Conservation (phyloP, 2,329 filamentous ascomycete genomes). For the Beauveria varroae region DNA sequence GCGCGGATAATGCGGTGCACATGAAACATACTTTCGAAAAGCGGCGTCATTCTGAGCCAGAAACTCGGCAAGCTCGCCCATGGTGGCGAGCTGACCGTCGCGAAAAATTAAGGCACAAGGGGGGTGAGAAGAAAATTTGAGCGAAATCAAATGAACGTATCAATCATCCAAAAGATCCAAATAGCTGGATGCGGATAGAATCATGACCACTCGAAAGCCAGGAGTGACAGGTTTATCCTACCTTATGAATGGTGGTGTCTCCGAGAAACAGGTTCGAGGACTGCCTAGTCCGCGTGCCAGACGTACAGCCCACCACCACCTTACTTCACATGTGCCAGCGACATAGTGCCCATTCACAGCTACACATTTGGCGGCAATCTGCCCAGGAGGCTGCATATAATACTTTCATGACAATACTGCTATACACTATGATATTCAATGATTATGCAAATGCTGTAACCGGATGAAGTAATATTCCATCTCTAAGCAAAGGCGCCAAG, state of each 20-base stretch:
- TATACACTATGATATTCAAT: background rate
- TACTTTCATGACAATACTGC: background rate
- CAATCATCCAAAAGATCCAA: background rate
- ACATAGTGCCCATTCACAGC: background rate
- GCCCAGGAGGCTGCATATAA: background rate
- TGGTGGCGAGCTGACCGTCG: slow-evolving; percentile 25
- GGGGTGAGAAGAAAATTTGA: background rate
- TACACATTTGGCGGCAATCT: background rate
- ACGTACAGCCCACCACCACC: background rate
- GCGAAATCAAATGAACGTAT: background rate
- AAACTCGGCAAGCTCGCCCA: slow-evolving; percentile 63
- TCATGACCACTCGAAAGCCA: background rate
- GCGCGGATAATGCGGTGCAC: too few species aligned
- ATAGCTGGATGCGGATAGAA: background rate
- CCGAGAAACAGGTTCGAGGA: background rate
- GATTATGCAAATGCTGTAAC: background rate
- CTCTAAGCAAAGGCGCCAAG: background rate
- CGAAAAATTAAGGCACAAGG: background rate
- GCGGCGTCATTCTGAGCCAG: slow-evolving; percentile 53
- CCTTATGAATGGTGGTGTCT: background rate
- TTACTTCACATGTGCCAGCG: background rate
- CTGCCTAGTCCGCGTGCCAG: background rate
- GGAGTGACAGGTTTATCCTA: background rate
- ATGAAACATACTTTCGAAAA: slow-evolving; percentile 45
- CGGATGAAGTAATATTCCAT: background rate